Conservation (phyloP, 140 eudicot genomes). For the Stevia rebaudiana region DNA sequence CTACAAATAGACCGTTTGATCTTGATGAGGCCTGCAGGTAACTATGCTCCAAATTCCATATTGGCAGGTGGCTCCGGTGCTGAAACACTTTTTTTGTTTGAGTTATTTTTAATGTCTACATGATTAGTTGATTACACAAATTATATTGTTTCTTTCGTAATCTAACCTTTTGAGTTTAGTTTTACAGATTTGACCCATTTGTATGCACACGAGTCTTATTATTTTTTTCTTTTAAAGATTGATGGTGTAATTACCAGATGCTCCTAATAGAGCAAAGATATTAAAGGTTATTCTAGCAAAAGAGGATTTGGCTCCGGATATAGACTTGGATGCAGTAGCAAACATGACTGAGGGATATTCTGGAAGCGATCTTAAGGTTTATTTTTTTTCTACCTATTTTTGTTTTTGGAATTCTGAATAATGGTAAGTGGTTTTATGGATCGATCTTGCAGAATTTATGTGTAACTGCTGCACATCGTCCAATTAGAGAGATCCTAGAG, state of each 20-base stretch:
- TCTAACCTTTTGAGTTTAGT: neutral
- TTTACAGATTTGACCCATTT: conserved; percentile 1
- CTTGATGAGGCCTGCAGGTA: conserved; percentile 98
- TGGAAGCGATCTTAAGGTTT: conserved; percentile 96
- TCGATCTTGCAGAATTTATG: conserved; percentile 65
- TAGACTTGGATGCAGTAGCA: conserved; percentile 77
- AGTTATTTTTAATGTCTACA: no score
- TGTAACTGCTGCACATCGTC: conserved; percentile 94
- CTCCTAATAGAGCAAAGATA: conserved; percentile 89
- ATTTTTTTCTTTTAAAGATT: conserved; percentile 38
- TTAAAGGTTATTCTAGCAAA: conserved; percentile 71
- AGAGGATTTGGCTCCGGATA: conserved; percentile 80
- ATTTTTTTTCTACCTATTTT: neutral
- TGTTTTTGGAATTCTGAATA: neutral
- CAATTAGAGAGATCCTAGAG: conserved; percentile 79
- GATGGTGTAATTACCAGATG: conserved; percentile 94
- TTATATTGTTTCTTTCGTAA: neutral
- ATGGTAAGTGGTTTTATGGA: neutral
- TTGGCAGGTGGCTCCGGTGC: neutral
- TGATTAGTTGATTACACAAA: neutral
- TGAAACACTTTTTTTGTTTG: no score
- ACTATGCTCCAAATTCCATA: neutral
- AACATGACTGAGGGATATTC: conserved; percentile 95
- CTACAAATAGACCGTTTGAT: conserved; percentile 93
- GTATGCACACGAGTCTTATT: conserved; percentile 3